Evolutionary conservation across 257 asterid species (phyloP).

Genomic region (Buddleja alternifolia): DNA sequence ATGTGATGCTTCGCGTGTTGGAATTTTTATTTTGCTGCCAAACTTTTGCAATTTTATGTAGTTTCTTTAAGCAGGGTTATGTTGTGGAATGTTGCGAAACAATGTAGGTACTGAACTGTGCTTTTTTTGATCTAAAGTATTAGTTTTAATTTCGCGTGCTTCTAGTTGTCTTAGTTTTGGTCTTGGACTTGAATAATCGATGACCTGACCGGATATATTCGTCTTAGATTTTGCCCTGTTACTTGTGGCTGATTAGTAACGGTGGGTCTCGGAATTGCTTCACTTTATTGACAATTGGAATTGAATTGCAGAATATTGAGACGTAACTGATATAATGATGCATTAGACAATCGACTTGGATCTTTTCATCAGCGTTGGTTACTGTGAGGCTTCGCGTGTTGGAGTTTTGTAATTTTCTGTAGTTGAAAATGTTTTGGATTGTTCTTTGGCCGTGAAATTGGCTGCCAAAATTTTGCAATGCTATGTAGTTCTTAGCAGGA

Average conservation of each 20-base stretch:
- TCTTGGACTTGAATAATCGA: neutral
- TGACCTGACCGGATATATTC: slow-evolving; percentile 2
- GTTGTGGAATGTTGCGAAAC: neutral
- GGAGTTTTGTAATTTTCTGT: neutral
- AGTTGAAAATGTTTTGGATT: too few species aligned
- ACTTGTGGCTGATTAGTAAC: too few species aligned
- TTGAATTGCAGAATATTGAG: too few species aligned
- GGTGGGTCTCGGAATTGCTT: too few species aligned
- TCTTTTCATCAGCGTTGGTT: too few species aligned
- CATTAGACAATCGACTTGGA: too few species aligned
- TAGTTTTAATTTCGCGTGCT: neutral
- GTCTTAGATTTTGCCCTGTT: neutral
- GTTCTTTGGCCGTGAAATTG: too few species aligned
- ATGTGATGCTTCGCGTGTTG: neutral
- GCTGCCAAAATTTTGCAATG: too few species aligned
- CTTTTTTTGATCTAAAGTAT: neutral
- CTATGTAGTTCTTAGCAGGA: too few species aligned
- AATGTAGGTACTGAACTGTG: neutral
- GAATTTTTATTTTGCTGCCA: neutral
- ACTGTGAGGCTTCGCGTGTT: neutral
- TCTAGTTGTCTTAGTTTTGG: neutral
- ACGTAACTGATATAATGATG: too few species aligned
- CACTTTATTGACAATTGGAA: too few species aligned
- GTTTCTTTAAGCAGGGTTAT: slow-evolving; percentile 2
- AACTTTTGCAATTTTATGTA: slow-evolving; percentile 7